phyloP scores from a whole-genome alignment of 2,329 filamentous ascomycete genomes.

The Mycosphaerella sp. region DNA sequence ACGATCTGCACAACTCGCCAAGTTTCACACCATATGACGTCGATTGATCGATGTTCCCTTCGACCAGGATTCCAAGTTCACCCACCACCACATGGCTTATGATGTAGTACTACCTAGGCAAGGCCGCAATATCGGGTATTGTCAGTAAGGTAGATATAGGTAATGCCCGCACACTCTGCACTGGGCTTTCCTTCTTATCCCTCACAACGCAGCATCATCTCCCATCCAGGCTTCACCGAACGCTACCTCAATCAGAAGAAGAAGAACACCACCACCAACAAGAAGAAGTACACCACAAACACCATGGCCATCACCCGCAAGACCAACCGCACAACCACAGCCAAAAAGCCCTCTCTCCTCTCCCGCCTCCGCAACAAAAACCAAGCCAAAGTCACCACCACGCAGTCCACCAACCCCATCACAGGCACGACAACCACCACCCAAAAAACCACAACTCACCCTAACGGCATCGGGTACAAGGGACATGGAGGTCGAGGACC shows the following conservation, averaged over 20 bases:
- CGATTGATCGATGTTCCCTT: slow-evolving; percentile 3
- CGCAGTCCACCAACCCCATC: slow-evolving; percentile 39
- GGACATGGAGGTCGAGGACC: slow-evolving; percentile 25
- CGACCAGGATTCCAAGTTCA: slow-evolving; percentile 7
- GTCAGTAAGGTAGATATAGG: slow-evolving; percentile 7
- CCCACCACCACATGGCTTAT: slow-evolving; percentile 1
- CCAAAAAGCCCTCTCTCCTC: slow-evolving; percentile 49
- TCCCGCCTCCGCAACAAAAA: slow-evolving; percentile 47
- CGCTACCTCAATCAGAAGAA: neutral
- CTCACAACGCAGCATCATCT: neutral
- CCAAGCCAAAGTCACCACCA: slow-evolving; percentile 39
- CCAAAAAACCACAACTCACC: slow-evolving; percentile 31
- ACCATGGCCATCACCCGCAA: slow-evolving; percentile 7
- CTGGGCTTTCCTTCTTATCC: slow-evolving; percentile 5
- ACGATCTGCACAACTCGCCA: slow-evolving; percentile 1
- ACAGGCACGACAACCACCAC: slow-evolving; percentile 38
- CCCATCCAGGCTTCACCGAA: slow-evolving; percentile 3
- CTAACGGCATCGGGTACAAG: slow-evolving; percentile 24
- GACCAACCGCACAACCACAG: slow-evolving; percentile 20
- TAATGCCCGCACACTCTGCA: slow-evolving; percentile 2
- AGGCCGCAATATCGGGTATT: slow-evolving; percentile 5
- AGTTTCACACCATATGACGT: slow-evolving; percentile 3
- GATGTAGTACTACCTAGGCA: no score
- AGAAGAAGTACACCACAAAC: neutral
- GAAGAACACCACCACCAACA: neutral